A percentile compares a stretch with the other conserved stretches of the same genome.
phyloP scores from a whole-genome alignment of 2,329 filamentous ascomycete species.

The Paracamarosporium sp. region DNA sequence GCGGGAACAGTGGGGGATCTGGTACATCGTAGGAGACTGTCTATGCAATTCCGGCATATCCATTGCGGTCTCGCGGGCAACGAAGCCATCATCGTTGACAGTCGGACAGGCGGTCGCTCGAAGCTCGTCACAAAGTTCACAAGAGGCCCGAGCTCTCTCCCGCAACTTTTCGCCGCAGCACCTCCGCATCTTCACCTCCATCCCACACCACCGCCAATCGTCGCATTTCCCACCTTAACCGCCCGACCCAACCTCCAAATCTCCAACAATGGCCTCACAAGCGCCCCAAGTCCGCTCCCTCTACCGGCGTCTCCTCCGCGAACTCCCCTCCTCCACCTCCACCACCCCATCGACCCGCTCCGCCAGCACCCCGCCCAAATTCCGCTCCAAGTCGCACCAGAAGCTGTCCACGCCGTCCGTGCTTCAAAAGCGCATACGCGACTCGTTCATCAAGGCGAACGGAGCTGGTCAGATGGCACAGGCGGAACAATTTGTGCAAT shows the following conservation, averaged over 20 bases:
- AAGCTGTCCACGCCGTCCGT: slow-evolving; percentile 66
- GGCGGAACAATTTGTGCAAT: slow-evolving; percentile 80
- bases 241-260: background rate
- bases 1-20: background rate
- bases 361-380: slow-evolving; percentile 51
- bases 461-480: slow-evolving; percentile 49
- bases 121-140: slow-evolving; percentile 17
- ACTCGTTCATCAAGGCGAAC: slow-evolving; percentile 58
- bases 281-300: slow-evolving; percentile 70
- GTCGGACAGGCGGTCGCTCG: background rate
- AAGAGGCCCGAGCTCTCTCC: slow-evolving; percentile 28
- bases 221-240: background rate
- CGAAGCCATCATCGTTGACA: slow-evolving; percentile 15
- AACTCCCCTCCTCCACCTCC: slow-evolving; percentile 74
- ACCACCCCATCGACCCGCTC: slow-evolving; percentile 48
- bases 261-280: slow-evolving; percentile 40
- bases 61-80: slow-evolving; percentile 18
- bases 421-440: slow-evolving; percentile 73
- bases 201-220: slow-evolving; percentile 1
- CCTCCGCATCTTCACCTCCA: slow-evolving; percentile 21
- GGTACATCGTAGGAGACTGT: slow-evolving; percentile 6
- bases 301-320: slow-evolving; percentile 88
- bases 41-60: slow-evolving; percentile 29
- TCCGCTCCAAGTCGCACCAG: slow-evolving; percentile 33
- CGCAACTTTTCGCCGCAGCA: slow-evolving; percentile 37